phyloP scores from a whole-genome alignment of 257 asterid species.

The Forsythia viridissima region DNA sequence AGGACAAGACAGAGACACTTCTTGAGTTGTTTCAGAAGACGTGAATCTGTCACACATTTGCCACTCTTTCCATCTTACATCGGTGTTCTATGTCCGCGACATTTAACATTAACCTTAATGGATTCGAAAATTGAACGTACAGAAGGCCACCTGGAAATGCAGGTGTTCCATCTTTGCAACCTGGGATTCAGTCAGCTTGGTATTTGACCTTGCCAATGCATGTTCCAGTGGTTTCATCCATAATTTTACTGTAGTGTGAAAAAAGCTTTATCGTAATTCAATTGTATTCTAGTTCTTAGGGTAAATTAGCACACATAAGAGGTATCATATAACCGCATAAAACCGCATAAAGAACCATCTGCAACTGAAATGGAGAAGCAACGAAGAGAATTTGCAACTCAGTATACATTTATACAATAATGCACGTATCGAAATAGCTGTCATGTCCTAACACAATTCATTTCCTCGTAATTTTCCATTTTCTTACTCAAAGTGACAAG shows the following conservation, averaged over 20 bases:
- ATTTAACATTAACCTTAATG: no score
- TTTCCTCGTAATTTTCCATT: neutral
- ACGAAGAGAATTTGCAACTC: neutral
- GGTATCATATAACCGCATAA: neutral
- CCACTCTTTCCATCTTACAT: no score
- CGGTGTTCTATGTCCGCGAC: no score
- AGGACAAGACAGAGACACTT: conserved; percentile 43
- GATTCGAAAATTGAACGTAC: no score
- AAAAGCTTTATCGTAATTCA: no score
- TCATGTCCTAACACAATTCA: neutral
- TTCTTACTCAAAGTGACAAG: neutral
- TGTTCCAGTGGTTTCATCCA: neutral
- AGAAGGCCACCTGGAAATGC: no score
- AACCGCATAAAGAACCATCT: neutral
- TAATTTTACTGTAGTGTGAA: neutral
- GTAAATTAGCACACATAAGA: neutral
- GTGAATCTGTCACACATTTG: conserved; percentile 9
- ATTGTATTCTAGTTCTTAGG: no score
- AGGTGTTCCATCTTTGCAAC: no score
- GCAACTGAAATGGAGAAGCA: neutral
- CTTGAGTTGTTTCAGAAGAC: conserved; percentile 54
- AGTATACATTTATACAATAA: neutral
- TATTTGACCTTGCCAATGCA: no score
- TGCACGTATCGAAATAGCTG: neutral
- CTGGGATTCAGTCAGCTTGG: no score